Percentiles rank a stretch among this genome's conserved stretches.
Evolutionary conservation across 352 stramenopile species (phyloP).

Genomic region (Halophytophthora polymorphica): DNA sequence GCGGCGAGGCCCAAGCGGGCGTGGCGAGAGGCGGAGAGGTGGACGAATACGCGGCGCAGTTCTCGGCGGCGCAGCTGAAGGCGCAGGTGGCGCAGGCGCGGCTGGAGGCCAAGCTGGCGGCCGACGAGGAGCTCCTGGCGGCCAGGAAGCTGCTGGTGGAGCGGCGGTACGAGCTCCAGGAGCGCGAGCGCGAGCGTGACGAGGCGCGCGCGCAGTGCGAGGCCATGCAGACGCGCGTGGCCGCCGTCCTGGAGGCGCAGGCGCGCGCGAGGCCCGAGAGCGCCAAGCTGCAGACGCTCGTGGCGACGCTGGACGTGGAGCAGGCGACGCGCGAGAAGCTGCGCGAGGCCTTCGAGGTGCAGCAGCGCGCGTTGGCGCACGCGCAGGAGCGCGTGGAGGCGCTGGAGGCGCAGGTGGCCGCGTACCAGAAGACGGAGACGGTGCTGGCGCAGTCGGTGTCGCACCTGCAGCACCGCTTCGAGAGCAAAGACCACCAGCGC

Average conservation of each 20-base stretch:
- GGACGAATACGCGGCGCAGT: constrained; percentile 24
- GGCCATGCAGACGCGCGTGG: constrained; percentile 31
- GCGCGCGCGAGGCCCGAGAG: constrained; percentile 45
- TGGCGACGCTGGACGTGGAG: constrained; percentile 58
- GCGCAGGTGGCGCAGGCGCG: constrained; percentile 53
- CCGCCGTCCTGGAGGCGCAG: constrained; percentile 44
- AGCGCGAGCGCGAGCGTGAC: constrained; percentile 22
- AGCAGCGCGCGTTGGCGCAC: constrained; percentile 38
- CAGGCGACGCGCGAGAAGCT: constrained; percentile 41
- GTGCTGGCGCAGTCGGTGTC: constrained; percentile 64
- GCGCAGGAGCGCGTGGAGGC: constrained; percentile 44
- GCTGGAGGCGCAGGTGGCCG: constrained; percentile 40
- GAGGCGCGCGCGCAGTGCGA: constrained; percentile 14
- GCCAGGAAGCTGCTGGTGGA: constrained; percentile 46
- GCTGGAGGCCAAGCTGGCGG: constrained; percentile 48
- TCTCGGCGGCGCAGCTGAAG: constrained; percentile 49
- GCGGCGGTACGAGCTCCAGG: constrained; percentile 33
- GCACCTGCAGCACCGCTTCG: constrained; percentile 63
- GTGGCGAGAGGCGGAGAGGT: background rate
- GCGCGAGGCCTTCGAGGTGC: constrained; percentile 29
- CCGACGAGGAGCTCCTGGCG: constrained; percentile 40
- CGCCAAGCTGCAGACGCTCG: constrained; percentile 40
- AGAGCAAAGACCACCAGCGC: constrained; percentile 60
- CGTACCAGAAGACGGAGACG: constrained; percentile 79
- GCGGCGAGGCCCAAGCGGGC: background rate